Base-by-base conservation (phyloP, 2,329 filamentous ascomycete genomes). In the Neopestalotiopsis sp. region DNA sequence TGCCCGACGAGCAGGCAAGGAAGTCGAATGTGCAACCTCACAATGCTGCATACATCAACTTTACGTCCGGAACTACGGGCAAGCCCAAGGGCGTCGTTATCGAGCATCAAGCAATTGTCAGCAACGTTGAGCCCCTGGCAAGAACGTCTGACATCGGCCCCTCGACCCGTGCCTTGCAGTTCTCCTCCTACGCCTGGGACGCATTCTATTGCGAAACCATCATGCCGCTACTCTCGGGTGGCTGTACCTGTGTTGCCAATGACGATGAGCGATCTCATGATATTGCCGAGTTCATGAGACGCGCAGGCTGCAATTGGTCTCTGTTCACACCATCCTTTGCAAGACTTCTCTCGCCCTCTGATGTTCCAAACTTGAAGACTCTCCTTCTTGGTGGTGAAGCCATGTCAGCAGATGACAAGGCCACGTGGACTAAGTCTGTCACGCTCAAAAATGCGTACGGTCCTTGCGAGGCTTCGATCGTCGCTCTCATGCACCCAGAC, bases 81-180 rank as follows among this genome's bases (percentile, higher is more conserved):
- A 32, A 57, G 20, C 70, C 70, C 5, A 71, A 71, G 40, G 70
- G 70, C 13, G 56, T 62, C 28, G 61, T 70, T 14, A 42, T 68
- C 12, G 68, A 69, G 62, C 70, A 71, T 49, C 30, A 63, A 17
- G 53, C 58, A n/a, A 58, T 69, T 3, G 32, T 45, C n/a, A 57
- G 42, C 10, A 58, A 63, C 49, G 34, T 68, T n/a, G 49, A 40
- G n/a, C 40, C 64, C 12, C 9, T 59, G 34, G 38, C 38, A 32
- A 58, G 30, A 38, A 34, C 24, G 6, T 62, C n/a, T 24, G 71
- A 90, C 38, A 86, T 89, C 69, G 85, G 86, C 65, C 24, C 87
- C 85, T 1, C 82, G 83, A 80, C 10, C 79, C 83, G 0, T 2
- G 64, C 45, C 5, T 28, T 68, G n/a, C 69, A 68, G 24, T 70